Evolutionary conservation across 352 stramenopile genomes (phyloP).

Genomic region (Paralagenidium karlingii): DNA sequence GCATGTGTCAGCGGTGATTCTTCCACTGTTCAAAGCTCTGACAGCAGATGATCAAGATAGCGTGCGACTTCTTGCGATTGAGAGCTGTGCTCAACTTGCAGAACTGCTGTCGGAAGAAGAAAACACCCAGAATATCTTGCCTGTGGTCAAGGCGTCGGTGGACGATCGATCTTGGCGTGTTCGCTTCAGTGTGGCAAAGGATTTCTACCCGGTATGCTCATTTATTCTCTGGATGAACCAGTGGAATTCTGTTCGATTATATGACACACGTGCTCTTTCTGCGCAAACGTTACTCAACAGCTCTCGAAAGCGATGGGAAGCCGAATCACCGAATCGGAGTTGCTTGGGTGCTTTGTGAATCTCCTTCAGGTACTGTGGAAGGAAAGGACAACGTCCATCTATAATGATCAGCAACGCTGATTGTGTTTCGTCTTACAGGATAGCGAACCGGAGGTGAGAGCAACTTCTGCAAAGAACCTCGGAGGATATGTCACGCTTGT

Average conservation of each 20-base stretch:
- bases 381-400: too few relatives aligned
- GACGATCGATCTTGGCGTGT: constrained; percentile 88
- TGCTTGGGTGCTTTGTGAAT: constrained; percentile 85
- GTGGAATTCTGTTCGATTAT: background rate
- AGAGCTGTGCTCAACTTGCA: constrained; percentile 69
- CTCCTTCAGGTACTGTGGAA: constrained; percentile 61
- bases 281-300: constrained; percentile 7
- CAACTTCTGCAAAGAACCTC: constrained; percentile 87
- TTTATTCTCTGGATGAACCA: constrained; percentile 10
- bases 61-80: constrained; percentile 87
- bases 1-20: constrained; percentile 40
- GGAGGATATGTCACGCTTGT: constrained; percentile 87
- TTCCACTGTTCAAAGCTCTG: constrained; percentile 83
- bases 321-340: constrained; percentile 75
- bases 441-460: constrained; percentile 88
- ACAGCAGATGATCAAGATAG: constrained; percentile 91
- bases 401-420: background rate
- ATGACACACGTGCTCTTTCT: background rate
- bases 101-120: constrained; percentile 62
- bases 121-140: constrained; percentile 61
- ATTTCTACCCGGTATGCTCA: constrained; percentile 75
- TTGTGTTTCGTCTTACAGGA: constrained; percentile 21
- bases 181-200: constrained; percentile 89
- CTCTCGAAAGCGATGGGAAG: constrained; percentile 64
- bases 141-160: constrained; percentile 59